Evolutionary conservation across 2,329 filamentous ascomycete species (phyloP), one percentile per base, ranked within the genome.

Genomic region (Aspergillus chevalieri): DNA sequence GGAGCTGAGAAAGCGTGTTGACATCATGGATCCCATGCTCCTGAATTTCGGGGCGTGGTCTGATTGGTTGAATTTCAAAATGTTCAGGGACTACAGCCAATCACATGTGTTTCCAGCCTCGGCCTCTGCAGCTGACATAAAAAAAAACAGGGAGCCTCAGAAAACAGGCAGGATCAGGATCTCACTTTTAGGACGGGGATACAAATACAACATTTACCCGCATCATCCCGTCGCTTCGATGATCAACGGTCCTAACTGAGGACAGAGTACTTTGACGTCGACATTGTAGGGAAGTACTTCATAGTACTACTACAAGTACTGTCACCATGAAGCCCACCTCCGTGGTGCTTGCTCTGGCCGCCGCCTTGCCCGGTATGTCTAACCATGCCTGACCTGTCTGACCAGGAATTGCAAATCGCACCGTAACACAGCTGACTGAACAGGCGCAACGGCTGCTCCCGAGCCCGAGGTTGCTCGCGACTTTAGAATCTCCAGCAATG

Each of bases 401-500:
- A 41, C 19, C 33, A 33, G n/a, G 12, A 38, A 38, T 14, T n/a
- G 34, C 34, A 34, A 33, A 9, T 38, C 22, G 17, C 15, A 38
- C 34, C 14, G 10, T 12, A 4, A 5, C 38, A 41, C 14, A n/a
- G 19, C 17, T 41, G 19, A 41, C 38, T 33, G 19, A 9, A 38
- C 34, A 61, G 59, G 50, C 30, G 57, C 52, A 44, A 48, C 52
- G n/a, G 60, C 59, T 34, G 51, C 51, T 17, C 53, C 59, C 0
- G 28, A 50, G 12, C 15, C 59, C 0, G 28, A 49, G 12, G 15
- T 55, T 30, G 49, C 53, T 41, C 8, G 46, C 4, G 39, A 53
- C 19, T 47, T 53, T 21, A 24, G 53, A 14, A 43, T 53, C 9
- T 39, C 50, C 3, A 54, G 52, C 5, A n/a, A 53, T 12, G 46